Conservation (phyloP, 371 early-diverging fungal species). For the Syncephalis plumigaleata region DNA sequence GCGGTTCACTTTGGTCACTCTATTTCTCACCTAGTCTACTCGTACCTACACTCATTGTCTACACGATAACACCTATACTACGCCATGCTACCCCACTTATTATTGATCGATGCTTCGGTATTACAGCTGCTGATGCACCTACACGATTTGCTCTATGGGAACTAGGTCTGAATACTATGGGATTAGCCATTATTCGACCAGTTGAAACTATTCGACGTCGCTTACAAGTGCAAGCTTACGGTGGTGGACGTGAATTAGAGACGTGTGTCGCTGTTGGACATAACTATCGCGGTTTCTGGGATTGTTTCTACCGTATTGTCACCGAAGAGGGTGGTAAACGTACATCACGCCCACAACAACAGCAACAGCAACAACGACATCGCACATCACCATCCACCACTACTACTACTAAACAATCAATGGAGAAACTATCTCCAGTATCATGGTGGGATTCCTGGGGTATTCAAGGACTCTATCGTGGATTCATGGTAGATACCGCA, state of each 20-base stretch:
- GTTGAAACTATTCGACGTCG: slow-evolving; percentile 75
- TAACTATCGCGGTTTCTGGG: slow-evolving; percentile 70
- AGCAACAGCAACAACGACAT: no score
- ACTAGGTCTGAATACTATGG: slow-evolving; percentile 35
- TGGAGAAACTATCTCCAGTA: no score
- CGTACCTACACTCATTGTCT: slow-evolving; percentile 57
- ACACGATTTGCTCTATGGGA: slow-evolving; percentile 41
- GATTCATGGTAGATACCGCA: not conserved
- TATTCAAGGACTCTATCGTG: not conserved
- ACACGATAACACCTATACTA: slow-evolving; percentile 52
- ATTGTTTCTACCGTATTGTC: slow-evolving; percentile 61
- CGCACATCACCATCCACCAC: no score
- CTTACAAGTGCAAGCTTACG: slow-evolving; percentile 51
- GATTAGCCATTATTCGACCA: slow-evolving; percentile 60
- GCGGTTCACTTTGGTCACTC: slow-evolving; percentile 26
- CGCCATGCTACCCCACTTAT: slow-evolving; percentile 42
- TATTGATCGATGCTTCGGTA: slow-evolving; percentile 41
- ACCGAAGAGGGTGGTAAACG: slow-evolving; percentile 41
- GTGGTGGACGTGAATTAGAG: slow-evolving; percentile 13
- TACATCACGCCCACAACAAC: no score
- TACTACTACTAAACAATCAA: no score
- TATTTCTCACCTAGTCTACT: slow-evolving; percentile 41
- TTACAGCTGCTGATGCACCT: slow-evolving; percentile 44
- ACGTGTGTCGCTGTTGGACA: slow-evolving; percentile 50
- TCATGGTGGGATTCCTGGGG: slow-evolving; percentile 1